Evolutionary conservation across 441 rosid species (phyloP), one percentile per base, ranked within the genome.

Genomic region (Gossypium trilobum): DNA sequence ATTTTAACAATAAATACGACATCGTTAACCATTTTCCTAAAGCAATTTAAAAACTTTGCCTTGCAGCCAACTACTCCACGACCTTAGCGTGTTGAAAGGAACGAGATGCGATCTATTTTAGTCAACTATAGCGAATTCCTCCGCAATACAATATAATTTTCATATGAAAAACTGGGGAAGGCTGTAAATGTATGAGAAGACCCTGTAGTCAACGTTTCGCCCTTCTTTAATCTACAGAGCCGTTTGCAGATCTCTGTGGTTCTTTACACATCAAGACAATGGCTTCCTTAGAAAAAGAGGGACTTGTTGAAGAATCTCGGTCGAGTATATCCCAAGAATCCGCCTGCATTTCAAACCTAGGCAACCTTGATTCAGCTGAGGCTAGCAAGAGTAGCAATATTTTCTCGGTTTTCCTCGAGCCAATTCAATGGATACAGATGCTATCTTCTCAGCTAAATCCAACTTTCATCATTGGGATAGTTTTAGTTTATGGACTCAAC

Each of bases 391-490:
- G n/a, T 48, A 11, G 22, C 59, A 56, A n/a, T 33, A 62, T 72
- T 2, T 52, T 78, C 58, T 82, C 82, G 6, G 16, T 87, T 59
- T 52, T 90, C 62, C 76, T 84, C 58, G 88, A 88, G 68, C 96
- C 94, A 8, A 68, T 82, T 69, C 90, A 83, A 82, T 92, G 96
- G 97, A 78, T 88, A 11, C 83, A 78, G 75, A 88, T 88, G 92
- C 84, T 92, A 0, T 81, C 88, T 73, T 78, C 83, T 70, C 80
- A 44, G 13, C 46, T 71, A 10, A 59, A 71, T 3, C 66, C 74
- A 23, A 71, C 67, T 25, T 72, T 72, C 87, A 79, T 88, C 63
- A 33, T 87, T 1, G 91, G 90, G 31, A 83, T 89, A 64, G 68
- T 88, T 63, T 44, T 87, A 44, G 96, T 90, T 3, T 92, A 92